phyloP scores from a whole-genome alignment of 1,284 basidiomycete species.

The Schizophyllum commune region DNA sequence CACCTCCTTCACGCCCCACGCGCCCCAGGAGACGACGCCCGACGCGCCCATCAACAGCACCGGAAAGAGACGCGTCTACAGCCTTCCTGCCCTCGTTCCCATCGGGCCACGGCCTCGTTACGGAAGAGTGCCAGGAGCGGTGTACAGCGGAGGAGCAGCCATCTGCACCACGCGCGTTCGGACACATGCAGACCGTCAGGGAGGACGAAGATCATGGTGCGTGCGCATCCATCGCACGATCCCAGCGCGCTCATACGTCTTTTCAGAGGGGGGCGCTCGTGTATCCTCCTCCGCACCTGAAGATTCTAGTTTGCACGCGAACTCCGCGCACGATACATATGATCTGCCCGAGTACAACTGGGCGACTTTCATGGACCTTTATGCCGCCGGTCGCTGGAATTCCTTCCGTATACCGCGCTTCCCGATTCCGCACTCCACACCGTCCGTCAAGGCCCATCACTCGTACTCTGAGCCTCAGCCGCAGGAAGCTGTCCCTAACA shows the following conservation, averaged over 20 bases:
- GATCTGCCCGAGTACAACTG: conserved; percentile 49
- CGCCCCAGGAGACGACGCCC: too few species aligned
- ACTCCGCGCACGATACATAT: background rate
- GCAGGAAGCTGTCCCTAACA: background rate
- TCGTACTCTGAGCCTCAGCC: background rate
- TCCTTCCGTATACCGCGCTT: conserved; percentile 67
- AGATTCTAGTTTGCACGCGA: background rate
- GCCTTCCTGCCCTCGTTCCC: background rate
- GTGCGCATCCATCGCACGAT: background rate
- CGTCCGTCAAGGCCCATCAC: conserved; percentile 10
- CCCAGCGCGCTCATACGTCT: background rate
- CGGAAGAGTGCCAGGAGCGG: background rate
- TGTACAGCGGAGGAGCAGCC: background rate
- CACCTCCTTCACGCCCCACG: too few species aligned
- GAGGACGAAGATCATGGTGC: background rate
- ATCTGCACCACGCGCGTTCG: background rate
- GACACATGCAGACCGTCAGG: background rate
- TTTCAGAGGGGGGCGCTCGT: background rate
- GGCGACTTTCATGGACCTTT: conserved; percentile 69
- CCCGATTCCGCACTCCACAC: conserved; percentile 27
- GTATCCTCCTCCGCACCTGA: background rate
- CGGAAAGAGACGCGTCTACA: background rate
- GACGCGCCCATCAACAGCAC: background rate
- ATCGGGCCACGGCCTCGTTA: background rate
- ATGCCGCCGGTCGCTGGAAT: conserved; percentile 75